Evolutionary conservation across 2,329 filamentous ascomycete genomes (phyloP), one percentile per base, ranked within the genome.

Genomic region (Phialophora chinensis): DNA sequence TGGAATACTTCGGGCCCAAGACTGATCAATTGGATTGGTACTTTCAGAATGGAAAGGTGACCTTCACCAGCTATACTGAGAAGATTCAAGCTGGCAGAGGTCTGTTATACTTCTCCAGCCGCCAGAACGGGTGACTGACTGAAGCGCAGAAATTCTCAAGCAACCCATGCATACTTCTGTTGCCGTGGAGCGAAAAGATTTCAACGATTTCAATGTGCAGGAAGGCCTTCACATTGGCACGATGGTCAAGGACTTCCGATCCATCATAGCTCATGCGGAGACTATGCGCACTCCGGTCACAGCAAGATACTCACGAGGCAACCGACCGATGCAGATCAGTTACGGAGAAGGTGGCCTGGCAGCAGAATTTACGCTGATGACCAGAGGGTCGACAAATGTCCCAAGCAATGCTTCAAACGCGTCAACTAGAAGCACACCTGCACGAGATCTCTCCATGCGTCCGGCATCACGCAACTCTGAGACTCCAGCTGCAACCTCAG

Each of bases 51-150:
- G 84, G 81, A 10, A 85, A 85, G 66, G 84, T 82, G 2, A 82
- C 86, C 6, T 88, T 89, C 74, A 89, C 87, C 4, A 90, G 87
- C 74, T 90, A 87, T 73, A 89, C 87, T 0, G 86, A 88, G 65
- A 89, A 88, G 73, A 82, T 89, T 25, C 81, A 81, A 49, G 84
- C 87, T 66, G 86, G 86, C 7, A 88, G 86, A 79, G 84, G 85
- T 85, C 74, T 57, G 72, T 58, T 11, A 6, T 20, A 23, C 38
- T 50, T 11, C 38, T 20, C 3, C 8, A 17, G 23, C 5, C 20
- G 47, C 50, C 23, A 17, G 60, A 31, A 61, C 63, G 71, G 63
- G 72, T 67, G 35, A 55, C n/a, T 67, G 23, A 56, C 52, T 8
- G 20, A 38, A 7, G 11, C 27, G 58, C 63, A 87, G 87, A 89